Conservation (phyloP, 805 yeast species). For the Ogataea thermomethanolica region DNA sequence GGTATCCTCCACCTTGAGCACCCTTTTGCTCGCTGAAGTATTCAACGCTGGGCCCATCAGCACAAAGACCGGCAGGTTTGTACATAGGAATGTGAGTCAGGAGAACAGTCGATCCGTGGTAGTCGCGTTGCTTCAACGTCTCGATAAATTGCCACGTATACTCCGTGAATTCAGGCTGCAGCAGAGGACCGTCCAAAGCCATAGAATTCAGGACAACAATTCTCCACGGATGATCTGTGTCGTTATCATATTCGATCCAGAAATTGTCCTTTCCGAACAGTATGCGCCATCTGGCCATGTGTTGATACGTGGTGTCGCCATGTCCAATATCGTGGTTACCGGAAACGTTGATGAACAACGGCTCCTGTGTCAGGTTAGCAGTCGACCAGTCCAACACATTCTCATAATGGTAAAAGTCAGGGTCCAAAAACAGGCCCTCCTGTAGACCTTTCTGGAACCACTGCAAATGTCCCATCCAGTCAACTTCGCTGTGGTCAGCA, state of each 20-base stretch:
- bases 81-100: slow-evolving; percentile 88
- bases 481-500: slow-evolving; percentile 48
- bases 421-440: slow-evolving; percentile 30
- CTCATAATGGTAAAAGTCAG: slow-evolving; percentile 44
- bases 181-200: slow-evolving; percentile 85
- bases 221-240: slow-evolving; percentile 73
- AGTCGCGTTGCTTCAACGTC: slow-evolving; percentile 50
- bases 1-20: slow-evolving; percentile 53
- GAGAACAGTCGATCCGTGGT: slow-evolving; percentile 75
- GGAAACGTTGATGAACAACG: slow-evolving; percentile 74
- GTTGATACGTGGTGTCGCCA: slow-evolving; percentile 93
- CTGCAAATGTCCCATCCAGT: slow-evolving; percentile 48
- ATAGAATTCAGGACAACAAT: slow-evolving; percentile 83
- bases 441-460: slow-evolving; percentile 29
- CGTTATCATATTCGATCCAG: slow-evolving; percentile 65
- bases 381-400: slow-evolving; percentile 67
- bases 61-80: slow-evolving; percentile 77
- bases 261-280: slow-evolving; percentile 85
- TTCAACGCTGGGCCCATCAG: slow-evolving; percentile 75
- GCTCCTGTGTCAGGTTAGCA: slow-evolving; percentile 43
- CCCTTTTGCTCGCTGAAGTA: slow-evolving; percentile 55
- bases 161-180: slow-evolving; percentile 63
- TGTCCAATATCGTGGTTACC: slow-evolving; percentile 98
- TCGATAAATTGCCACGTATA: slow-evolving; percentile 74
- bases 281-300: slow-evolving; percentile 70